Conservation (phyloP, 306 rosid species). For the Medicago arabica region DNA sequence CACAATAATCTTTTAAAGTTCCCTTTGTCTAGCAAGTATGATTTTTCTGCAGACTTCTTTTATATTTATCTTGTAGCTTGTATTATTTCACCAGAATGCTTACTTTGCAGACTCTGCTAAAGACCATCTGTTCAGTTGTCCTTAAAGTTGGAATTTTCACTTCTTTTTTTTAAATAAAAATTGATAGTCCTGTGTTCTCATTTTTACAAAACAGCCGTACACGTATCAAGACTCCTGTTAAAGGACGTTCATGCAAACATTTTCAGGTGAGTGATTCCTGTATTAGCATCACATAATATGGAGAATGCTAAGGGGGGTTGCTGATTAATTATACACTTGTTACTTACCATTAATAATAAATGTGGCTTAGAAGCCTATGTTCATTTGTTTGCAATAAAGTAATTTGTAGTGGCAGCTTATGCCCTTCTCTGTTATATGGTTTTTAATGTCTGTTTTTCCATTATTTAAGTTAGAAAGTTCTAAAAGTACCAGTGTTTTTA, state of each 20-base stretch:
- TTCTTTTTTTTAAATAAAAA: conserved; percentile 1
- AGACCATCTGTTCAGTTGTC: conserved; percentile 30
- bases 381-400: conserved; percentile 16
- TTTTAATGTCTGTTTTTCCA: conserved; percentile 5
- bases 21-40: conserved; percentile 21
- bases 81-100: conserved; percentile 34
- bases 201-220: conserved; percentile 60
- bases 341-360: conserved; percentile 24
- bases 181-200: conserved; percentile 40
- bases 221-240: conserved; percentile 84
- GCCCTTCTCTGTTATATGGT: conserved; percentile 34
- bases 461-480: neutral
- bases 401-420: conserved; percentile 9
- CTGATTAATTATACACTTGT: neutral
- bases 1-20: neutral
- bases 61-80: conserved; percentile 26
- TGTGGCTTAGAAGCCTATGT: conserved; percentile 23
- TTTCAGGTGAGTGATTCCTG: conserved; percentile 67
- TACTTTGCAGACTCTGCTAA: conserved; percentile 14
- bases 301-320: conserved; percentile 31
- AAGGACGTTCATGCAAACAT: conserved; percentile 86
- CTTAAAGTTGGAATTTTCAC: neutral
- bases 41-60: conserved; percentile 18
- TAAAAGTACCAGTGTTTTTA: conserved; percentile 4
- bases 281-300: conserved; percentile 33